Base-by-base conservation (phyloP, 371 early-diverging fungal species). In the Choanephora cucurbitarum region DNA sequence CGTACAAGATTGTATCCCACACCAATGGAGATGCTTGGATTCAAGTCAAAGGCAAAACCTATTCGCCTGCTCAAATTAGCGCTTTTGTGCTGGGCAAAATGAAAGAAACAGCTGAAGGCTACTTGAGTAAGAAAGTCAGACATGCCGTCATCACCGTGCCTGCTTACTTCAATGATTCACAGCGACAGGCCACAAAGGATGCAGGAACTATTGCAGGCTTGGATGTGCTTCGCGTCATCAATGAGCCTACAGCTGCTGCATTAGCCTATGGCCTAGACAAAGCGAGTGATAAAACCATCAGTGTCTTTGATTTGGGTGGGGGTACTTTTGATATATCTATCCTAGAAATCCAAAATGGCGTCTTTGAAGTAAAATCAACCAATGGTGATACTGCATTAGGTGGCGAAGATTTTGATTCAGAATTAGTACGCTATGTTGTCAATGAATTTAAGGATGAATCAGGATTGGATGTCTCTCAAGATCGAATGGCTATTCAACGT, bases 271-370 rank as follows among this genome's bases (percentile, higher is more conserved):
- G 99, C 57, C 78, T 98, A 11, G 98, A 98, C 77, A 97, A 96
- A 83, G 66, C 80, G n/a, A 91, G 87, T 44, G 93, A 96, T 77
- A 91, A 91, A 70, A 68, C 86, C 33, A 88, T 99, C 39, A 98
- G 97, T 28, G 98, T 99, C n/a, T 99, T 93, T 82, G 99, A 99
- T 86, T 85, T 99, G 59, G 99, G 99, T 49, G 99, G 99, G 71
- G 99, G 99, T 62, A 99, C 99, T 4, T 99, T 99, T 80, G 99
- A 99, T 94, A 92, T 99, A 70, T 96, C 97, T 31, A 92, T 99
- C 60, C 81, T 99, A 18, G 97, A 98, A 73, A 91, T 98, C 64
- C 94, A 96, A 64, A 89, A 94, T 70, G 99, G 99, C 58, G 95
- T 99, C 24, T 99, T 99, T 67, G 99, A 99, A 80, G 97, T 97